Evolutionary conservation across 331 rosid species (phyloP).

Genomic region (Stylosanthes scabra): DNA sequence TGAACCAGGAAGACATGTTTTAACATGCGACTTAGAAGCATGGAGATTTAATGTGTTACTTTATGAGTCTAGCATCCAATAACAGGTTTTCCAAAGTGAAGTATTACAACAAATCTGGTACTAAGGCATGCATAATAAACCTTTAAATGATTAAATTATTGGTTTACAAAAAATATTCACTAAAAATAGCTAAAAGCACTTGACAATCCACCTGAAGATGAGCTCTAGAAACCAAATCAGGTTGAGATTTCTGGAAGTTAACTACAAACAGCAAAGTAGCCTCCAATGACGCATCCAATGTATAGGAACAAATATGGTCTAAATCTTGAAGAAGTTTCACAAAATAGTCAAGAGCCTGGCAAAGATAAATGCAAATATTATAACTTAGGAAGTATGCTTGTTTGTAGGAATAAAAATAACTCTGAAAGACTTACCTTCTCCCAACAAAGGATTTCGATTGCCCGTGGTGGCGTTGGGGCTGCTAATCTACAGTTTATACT

Average conservation of each 20-base stretch:
- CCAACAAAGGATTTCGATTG: conserved; percentile 82
- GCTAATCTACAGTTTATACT: conserved; percentile 85
- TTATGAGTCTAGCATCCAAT: conserved; percentile 25
- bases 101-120: conserved; percentile 13
- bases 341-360: conserved; percentile 89
- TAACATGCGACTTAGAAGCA: conserved; percentile 30
- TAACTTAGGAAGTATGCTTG: conserved; percentile 29
- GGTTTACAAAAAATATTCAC: conserved; percentile 6
- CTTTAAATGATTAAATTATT: conserved; percentile 26
- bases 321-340: conserved; percentile 84
- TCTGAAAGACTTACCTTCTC: conserved; percentile 58
- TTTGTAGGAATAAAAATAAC: conserved; percentile 30
- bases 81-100: conserved; percentile 20
- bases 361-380: conserved; percentile 43
- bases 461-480: conserved; percentile 97
- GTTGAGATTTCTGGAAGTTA: conserved; percentile 86
- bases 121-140: conserved; percentile 26
- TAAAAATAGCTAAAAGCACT: conserved; percentile 11
- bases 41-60: conserved; percentile 13
- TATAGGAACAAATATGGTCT: conserved; percentile 71
- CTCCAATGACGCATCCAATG: conserved; percentile 76
- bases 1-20: conserved; percentile 20
- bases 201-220: conserved; percentile 83
- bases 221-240: conserved; percentile 96
- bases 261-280: conserved; percentile 82